Evolutionary conservation across 768 basidiomycete species (phyloP), one percentile per base, ranked within the genome.

Genomic region (Termitomyces heimii): DNA sequence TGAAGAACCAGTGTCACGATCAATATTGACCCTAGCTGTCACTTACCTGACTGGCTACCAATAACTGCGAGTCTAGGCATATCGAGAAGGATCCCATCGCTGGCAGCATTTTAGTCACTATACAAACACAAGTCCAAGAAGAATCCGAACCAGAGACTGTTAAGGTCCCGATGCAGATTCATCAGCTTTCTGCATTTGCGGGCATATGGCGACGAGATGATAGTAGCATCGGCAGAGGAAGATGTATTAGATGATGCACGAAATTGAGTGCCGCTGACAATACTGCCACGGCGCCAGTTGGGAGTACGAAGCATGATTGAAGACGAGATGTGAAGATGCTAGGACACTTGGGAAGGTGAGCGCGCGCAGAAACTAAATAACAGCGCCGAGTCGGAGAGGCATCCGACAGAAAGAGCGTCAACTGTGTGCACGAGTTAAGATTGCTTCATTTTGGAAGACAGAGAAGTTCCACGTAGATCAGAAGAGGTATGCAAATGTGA

Each of bases 31-130:
- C 4, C 12, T n/a, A 12, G 45, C 20, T 8, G 5, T 12, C 28
- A 24, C 20, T 13, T 40, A 58, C 57, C 52, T 13, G 57, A 58
- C 14, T 58, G 57, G 20, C 43, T 47, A 28, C 57, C 57, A 16
- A 58, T 58, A 16, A 58, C 57, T 20, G 57, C 44, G 12, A 58
- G 28, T 31, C 45, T 37, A 54, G 57, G 57, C 57, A 58, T 53
- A 48, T 53, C 35, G 18, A 58, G 37, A 32, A 26, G 44, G 13
- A 58, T 58, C 2, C 51, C 57, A 4, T 52, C 52, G 13, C 57
- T 58, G 26, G 8, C n/a, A 34, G 29, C 24, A 20, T 10, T 26
- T n/a, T 5, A 37, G 40, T 35, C 16, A 28, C 1, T n/a, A 24
- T 13, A 13, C 8, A 37, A 29, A 31, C 16, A 5, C 3, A 9